Evolutionary conservation across 2,329 filamentous ascomycete species (phyloP).

Genomic region (Stemphylium beticola): DNA sequence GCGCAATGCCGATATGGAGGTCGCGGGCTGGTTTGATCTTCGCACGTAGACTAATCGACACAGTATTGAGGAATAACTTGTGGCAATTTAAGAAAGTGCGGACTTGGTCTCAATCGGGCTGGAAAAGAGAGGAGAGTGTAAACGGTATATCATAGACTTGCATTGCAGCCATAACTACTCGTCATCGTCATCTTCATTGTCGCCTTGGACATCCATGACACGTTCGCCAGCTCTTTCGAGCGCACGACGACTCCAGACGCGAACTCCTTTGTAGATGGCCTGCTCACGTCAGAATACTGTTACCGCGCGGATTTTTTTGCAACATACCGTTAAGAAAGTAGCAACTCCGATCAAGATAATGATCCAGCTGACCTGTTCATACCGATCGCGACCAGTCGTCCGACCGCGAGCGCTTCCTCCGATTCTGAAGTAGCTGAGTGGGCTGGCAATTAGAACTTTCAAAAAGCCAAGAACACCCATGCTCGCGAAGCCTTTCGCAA

Average conservation of each 20-base stretch:
- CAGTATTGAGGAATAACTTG: slow-evolving; percentile 70
- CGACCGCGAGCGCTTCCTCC: slow-evolving; percentile 65
- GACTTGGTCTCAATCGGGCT: slow-evolving; percentile 11
- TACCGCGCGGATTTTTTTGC: not conserved
- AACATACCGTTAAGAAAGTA: slow-evolving; percentile 77
- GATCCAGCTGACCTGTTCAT: slow-evolving; percentile 79
- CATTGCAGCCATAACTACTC: slow-evolving; percentile 38
- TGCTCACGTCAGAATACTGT: slow-evolving; percentile 45
- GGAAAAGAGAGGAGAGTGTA: not conserved
- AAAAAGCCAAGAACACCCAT: slow-evolving; percentile 84
- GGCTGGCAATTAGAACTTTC: slow-evolving; percentile 76
- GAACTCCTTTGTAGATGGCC: slow-evolving; percentile 82
- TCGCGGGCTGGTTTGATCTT: slow-evolving; percentile 63
- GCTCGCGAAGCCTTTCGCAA: slow-evolving; percentile 87
- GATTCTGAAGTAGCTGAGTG: slow-evolving; percentile 77
- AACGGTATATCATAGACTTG: not conserved
- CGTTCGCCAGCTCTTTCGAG: slow-evolving; percentile 78
- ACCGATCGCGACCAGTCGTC: slow-evolving; percentile 74
- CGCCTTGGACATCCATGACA: slow-evolving; percentile 80
- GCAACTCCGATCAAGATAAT: slow-evolving; percentile 80
- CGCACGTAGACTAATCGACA: slow-evolving; percentile 98
- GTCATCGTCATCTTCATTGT: slow-evolving; percentile 61
- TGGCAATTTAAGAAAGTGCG: slow-evolving; percentile 99
- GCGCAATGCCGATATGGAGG: slow-evolving; percentile 35
- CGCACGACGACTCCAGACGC: slow-evolving; percentile 72